Base-by-base conservation (phyloP, 1,284 basidiomycete genomes). In the Cryptococcus sp. region DNA sequence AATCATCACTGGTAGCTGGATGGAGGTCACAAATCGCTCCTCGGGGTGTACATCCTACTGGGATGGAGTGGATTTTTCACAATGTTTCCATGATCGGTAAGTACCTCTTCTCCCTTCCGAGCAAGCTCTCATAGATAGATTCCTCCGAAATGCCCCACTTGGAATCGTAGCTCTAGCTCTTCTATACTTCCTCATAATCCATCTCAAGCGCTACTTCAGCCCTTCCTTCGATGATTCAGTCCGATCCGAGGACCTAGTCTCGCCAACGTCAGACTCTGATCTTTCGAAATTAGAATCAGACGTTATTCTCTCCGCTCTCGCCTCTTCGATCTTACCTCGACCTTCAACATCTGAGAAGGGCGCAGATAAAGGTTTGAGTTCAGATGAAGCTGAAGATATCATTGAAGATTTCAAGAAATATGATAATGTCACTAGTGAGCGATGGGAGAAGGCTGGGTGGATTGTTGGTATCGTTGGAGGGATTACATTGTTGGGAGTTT, bases 41-140 rank as follows among this genome's bases (percentile, higher is more conserved):
- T 16, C 32, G 32, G 32, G 32, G 16, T 34, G 32, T 34, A 34
- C 32, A 16, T 9, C 32, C 32, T 34, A 34, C 2, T 78, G 76
- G 76, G 68, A 77, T 53, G 76, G 76, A n/a, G 52, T 66, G 4
- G 76, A 77, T 57, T 77, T 77, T 49, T 68, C 67, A 1, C 58
- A 57, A 9, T 77, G 74, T 54, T 75, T 74, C 48, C 58, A 63
- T 13, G 60, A 71, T 10, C 47, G 55, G 75, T 76, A 34, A 59
- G 73, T 59, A 3, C 7, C 21, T 25, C 22, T 64, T 13, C 48
- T 57, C 19, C 50, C 64, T 24, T 53, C 61, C 53, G 60, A 14
- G 42, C 59, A n/a, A 16, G 63, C 43, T 50, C 13, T 14, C 25
- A 9, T 4, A 11, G 22, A 2, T 28, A 65, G 65, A 13, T 69